Conservation (phyloP, 306 rosid species). For the Mimosa bimucronata region DNA sequence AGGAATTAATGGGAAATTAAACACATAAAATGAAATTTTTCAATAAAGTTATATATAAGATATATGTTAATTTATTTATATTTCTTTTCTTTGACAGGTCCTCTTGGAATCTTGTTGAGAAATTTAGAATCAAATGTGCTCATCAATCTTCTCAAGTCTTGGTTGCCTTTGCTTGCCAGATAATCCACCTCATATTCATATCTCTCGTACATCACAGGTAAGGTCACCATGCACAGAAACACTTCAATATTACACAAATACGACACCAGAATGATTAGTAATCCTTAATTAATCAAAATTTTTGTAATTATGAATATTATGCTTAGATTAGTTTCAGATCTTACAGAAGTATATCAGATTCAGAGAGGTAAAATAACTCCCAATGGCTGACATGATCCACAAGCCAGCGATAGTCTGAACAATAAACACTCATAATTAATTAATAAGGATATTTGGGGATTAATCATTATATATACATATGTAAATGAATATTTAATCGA, state of each 20-base stretch:
- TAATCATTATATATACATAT: background rate
- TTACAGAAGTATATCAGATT: slow-evolving; percentile 1
- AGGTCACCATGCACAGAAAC: background rate
- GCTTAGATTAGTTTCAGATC: background rate
- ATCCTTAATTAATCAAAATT: background rate
- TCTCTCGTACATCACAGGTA: slow-evolving; percentile 19
- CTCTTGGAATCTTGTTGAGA: slow-evolving; percentile 25
- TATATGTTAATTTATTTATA: background rate
- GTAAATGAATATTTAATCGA: background rate
- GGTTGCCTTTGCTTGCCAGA: slow-evolving; percentile 20
- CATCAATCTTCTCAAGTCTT: slow-evolving; percentile 18
- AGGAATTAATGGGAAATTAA: background rate
- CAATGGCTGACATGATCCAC: slow-evolving; percentile 15
- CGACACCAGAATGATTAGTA: background rate
- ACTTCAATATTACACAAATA: background rate
- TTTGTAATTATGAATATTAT: background rate
- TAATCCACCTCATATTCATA: slow-evolving; percentile 21
- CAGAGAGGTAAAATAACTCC: slow-evolving; percentile 4
- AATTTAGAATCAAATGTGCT: background rate
- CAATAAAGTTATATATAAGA: background rate
- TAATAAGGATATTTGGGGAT: background rate
- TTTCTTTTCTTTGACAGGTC: slow-evolving; percentile 23
- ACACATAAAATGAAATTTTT: background rate
- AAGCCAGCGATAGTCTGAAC: slow-evolving; percentile 7
- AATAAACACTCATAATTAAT: background rate